Evolutionary conservation across 106 monocot genomes (phyloP).

Genomic region (Vanilla planifolia): DNA sequence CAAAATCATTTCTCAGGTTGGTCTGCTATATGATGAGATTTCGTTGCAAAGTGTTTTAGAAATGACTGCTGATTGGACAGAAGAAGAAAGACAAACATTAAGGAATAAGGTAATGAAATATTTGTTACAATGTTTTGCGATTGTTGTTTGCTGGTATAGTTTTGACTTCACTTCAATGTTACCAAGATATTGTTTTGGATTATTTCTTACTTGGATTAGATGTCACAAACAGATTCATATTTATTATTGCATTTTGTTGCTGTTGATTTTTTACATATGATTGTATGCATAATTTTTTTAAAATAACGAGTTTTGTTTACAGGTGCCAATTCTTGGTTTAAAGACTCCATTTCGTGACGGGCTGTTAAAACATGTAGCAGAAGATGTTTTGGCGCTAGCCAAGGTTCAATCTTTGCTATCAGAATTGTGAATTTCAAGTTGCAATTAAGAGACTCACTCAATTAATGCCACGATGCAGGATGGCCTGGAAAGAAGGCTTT

Average conservation of each 20-base stretch:
- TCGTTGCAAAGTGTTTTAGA: slow-evolving; percentile 80
- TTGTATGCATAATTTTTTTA: not conserved
- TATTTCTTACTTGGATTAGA: not conserved
- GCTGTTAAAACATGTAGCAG: slow-evolving; percentile 75
- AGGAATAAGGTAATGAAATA: slow-evolving; percentile 58
- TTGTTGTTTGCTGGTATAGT: not conserved
- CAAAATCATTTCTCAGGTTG: slow-evolving; percentile 40
- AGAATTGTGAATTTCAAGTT: slow-evolving; percentile 4
- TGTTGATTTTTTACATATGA: not conserved
- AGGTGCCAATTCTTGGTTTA: slow-evolving; percentile 89
- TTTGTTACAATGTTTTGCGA: not conserved
- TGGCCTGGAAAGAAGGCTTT: slow-evolving; percentile 95
- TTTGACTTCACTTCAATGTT: too few species aligned
- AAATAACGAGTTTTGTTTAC: slow-evolving; percentile 1
- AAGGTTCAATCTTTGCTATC: slow-evolving; percentile 40
- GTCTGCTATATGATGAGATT: slow-evolving; percentile 89
- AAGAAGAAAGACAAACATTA: slow-evolving; percentile 86
- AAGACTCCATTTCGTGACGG: slow-evolving; percentile 93
- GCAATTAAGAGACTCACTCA: not conserved
- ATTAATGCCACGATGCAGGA: slow-evolving; percentile 34
- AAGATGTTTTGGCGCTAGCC: slow-evolving; percentile 73
- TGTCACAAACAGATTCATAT: not conserved
- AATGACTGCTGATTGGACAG: slow-evolving; percentile 90
- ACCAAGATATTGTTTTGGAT: not conserved
- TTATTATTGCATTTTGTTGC: not conserved